These are phyloP conservation scores for Fusarium subtropicale DNA, from an alignment of 2,329 filamentous ascomycete genomes.

Conservation along the genomic window DNA sequence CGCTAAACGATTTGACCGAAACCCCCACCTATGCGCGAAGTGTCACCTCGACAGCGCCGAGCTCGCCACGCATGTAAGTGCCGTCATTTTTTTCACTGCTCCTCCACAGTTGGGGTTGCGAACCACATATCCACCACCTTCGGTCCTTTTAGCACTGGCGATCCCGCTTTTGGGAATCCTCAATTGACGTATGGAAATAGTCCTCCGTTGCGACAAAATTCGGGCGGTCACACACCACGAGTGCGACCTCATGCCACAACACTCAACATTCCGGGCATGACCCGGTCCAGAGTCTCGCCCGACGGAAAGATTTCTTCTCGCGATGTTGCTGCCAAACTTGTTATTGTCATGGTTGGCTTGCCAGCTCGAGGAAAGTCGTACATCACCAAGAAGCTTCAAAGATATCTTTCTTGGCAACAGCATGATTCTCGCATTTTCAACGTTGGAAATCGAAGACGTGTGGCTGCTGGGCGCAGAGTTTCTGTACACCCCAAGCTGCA, in stretches of 20 bases:
- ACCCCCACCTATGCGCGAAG: conserved; percentile 68
- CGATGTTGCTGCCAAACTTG: conserved; percentile 95
- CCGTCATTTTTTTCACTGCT: conserved; percentile 25
- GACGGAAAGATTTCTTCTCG: conserved; percentile 93
- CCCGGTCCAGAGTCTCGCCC: conserved; percentile 92
- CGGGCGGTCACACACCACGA: conserved; percentile 80
- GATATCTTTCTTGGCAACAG: conserved; percentile 97
- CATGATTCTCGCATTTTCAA: conserved; percentile 98
- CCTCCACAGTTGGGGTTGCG: conserved; percentile 27
- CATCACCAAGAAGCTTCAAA: conserved; percentile 96
- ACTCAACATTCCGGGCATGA: conserved; percentile 96
- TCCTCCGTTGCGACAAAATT: conserved; percentile 77
- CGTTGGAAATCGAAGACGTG: conserved; percentile 88
- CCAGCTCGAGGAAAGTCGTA: conserved; percentile 97
- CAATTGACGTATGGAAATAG: conserved; percentile 56
- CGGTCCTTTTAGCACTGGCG: conserved; percentile 39
- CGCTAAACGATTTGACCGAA: conserved; percentile 60
- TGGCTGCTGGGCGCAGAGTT: conserved; percentile 73
- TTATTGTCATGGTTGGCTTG: conserved; percentile 98
- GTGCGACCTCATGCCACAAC: conserved; percentile 89
- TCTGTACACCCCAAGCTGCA: conserved; percentile 50
- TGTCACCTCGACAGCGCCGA: conserved; percentile 68
- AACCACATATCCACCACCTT: conserved; percentile 40
- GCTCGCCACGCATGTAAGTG: conserved; percentile 69
- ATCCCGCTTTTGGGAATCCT: conserved; percentile 30